Base-by-base conservation (phyloP, 805 yeast genomes). In the Barnettozyma populi region DNA sequence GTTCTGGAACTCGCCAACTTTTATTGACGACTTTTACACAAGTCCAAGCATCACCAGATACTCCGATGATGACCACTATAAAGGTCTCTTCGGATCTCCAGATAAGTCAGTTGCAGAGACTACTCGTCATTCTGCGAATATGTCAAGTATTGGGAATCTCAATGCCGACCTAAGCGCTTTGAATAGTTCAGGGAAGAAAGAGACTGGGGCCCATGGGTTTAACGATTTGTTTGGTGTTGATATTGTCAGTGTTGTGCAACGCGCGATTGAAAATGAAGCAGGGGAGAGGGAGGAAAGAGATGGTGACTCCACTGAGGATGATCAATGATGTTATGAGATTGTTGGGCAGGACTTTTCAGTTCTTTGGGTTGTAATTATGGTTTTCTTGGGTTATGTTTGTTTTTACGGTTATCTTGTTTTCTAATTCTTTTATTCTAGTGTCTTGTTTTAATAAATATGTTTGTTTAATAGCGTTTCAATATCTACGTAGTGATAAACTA, bases 1-100 rank as follows among this genome's bases (percentile, higher is more conserved):
- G 56, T 66, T 79, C 40, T 80, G 86, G 84, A 75, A 78, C 56
- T 79, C 86, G 19, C 87, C 87, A 13, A 73, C 82, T 2, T 80
- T 79, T 56, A 67, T 81, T 48, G 87, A 82, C 50, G 88, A 82
- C 55, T 82, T 82, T 58, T 79, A 81, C 55, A 75, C 80, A 36
- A 78, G 84, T 20, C 79, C 79, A 16, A 58, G 61, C 32, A 45
- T 64, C 53, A 59, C 59, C 24, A 47, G 62, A 44, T 53, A 56
- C 41, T 56, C 56, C 27, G 66, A 62, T 38, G 68, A 64, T 41
- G 61, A 61, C 29, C 56, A 52, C 32, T 50, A 55, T 16, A 56
- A 60, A 39, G 57, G 55, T n/a, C 48, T 63, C 7, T 67, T 61
- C 49, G 73, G 72, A 3, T 69, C 73, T 3, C 74, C 74, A 21